These are phyloP conservation scores for Triticum turgidum DNA, from an alignment of 176 grass and related monocot genomes.

Conservation along the genomic window DNA sequence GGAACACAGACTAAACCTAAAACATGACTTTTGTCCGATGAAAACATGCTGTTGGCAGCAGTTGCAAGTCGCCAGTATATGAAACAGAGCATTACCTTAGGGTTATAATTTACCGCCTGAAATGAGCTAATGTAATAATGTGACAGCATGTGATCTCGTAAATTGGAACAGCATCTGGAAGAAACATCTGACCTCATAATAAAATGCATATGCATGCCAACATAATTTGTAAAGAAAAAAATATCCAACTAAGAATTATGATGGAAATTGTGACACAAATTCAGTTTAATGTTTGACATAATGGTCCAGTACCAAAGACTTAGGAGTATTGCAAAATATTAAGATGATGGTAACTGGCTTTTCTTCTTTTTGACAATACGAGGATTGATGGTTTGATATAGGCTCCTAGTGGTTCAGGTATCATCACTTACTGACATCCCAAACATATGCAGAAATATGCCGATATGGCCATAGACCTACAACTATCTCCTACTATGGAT, in stretches of 20 bases:
- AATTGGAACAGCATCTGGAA: constrained; percentile 1
- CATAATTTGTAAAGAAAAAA: not conserved
- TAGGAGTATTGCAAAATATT: not conserved
- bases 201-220: not conserved
- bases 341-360: not conserved
- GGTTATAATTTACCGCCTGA: not conserved
- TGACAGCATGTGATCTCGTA: not conserved
- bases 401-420: not conserved
- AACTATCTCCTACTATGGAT: not conserved
- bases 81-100: not conserved
- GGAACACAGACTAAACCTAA: not conserved
- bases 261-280: not conserved
- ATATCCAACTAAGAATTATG: not conserved
- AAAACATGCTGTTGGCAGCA: not conserved
- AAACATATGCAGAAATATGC: not conserved
- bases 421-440: not conserved
- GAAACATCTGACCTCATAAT: not conserved
- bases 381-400: not conserved
- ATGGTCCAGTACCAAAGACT: not conserved
- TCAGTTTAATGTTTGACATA: constrained; percentile 5
- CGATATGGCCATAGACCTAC: not conserved
- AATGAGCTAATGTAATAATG: not conserved
- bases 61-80: not conserved
- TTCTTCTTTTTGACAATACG: not conserved
- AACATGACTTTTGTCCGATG: not conserved